Conservation (phyloP, 2,329 filamentous ascomycete species). For the Penicillium sp. region DNA sequence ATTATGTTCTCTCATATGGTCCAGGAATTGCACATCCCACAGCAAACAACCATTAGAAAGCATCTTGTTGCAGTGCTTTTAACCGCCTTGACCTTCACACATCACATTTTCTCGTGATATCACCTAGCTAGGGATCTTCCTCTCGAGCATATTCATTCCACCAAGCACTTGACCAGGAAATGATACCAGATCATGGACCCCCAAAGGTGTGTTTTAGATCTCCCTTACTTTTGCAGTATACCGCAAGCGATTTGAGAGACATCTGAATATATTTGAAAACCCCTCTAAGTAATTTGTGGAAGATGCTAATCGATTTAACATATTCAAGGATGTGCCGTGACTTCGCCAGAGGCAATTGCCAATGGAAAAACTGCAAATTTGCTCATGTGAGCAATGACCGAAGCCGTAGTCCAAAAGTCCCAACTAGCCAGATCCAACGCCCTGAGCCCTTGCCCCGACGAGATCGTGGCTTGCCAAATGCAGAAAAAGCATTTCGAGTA, state of each 20-base stretch:
- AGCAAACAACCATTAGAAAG: not conserved
- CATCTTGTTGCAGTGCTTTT: not conserved
- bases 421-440: not conserved
- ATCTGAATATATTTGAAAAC: not conserved
- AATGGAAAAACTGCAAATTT: conserved; percentile 13
- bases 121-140: not conserved
- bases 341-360: conserved; percentile 11
- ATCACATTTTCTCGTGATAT: not conserved
- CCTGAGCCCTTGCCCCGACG: not conserved
- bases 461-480: not conserved
- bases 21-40: not conserved
- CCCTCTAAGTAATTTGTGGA: not conserved
- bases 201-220: not conserved
- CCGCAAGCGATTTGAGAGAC: not conserved
- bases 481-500: conserved; percentile 1
- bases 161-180: not conserved
- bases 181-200: not conserved
- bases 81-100: not conserved
- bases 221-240: not conserved
- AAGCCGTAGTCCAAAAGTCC: not conserved
- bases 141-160: not conserved
- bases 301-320: not conserved
- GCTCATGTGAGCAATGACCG: conserved; percentile 10
- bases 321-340: conserved; percentile 5
- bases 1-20: not conserved